A percentile compares a stretch with the other conserved stretches of the same genome.
Conservation (phyloP, 306 rosid genomes). For the Vigna mungo region DNA sequence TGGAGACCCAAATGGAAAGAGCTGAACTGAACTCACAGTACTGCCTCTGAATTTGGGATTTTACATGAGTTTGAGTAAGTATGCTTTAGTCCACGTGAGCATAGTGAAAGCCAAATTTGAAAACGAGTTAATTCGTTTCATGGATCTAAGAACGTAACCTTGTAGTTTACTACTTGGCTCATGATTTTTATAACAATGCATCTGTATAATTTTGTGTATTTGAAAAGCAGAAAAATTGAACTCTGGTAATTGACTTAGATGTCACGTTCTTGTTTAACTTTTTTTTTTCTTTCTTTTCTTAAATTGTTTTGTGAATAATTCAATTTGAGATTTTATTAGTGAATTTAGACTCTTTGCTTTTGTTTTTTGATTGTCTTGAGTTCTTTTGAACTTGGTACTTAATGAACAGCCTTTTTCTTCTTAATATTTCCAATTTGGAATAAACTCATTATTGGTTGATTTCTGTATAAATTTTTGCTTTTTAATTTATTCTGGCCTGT, state of each 20-base stretch:
- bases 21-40: too few species aligned
- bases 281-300: not conserved
- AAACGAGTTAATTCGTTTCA: too few species aligned
- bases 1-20: too few species aligned
- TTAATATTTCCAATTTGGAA: conserved; percentile 8
- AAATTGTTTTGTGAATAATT: not conserved
- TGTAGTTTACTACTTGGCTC: too few species aligned
- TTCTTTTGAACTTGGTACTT: conserved; percentile 2
- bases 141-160: too few species aligned
- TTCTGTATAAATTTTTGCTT: conserved; percentile 12
- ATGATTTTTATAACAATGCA: too few species aligned
- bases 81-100: too few species aligned
- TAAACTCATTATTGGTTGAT: conserved; percentile 15
- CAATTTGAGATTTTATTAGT: conserved; percentile 1
- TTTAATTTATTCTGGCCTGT: not conserved
- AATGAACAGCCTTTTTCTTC: not conserved
- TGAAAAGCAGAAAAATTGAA: not conserved
- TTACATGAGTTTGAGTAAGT: too few species aligned
- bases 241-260: not conserved
- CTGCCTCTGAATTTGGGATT: too few species aligned
- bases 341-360: not conserved
- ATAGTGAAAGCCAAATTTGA: too few species aligned
- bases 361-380: not conserved
- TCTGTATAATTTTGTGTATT: not conserved
- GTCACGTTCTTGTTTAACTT: not conserved